Base-by-base conservation (phyloP, 768 basidiomycete species). In the Russula emetica region DNA sequence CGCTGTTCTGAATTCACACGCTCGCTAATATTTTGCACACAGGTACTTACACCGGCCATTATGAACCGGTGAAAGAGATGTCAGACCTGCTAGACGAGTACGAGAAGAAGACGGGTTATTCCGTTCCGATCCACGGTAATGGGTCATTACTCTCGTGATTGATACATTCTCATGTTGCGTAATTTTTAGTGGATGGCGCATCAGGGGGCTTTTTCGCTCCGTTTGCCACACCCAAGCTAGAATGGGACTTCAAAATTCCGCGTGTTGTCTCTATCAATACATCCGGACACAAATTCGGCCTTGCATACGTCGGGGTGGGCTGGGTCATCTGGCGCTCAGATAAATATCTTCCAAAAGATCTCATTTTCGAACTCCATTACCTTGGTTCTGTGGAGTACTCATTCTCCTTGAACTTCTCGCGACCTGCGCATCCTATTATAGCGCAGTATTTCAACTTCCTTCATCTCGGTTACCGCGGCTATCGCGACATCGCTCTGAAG, bases 11-110 rank as follows among this genome's bases (percentile, higher is more conserved):
- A 47, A 18, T 13, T 32, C 22, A 24, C 57, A 22, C 66, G 9
- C 56, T 45, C 22, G 44, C 30, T 67, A 28, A 64, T 36, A 0
- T 7, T 20, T 8, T 14, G 26, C n/a, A 55, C 24, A 30, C 47
- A 67, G 72, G 74, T 38, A 82, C 79, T 28, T 80, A 79, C 67
- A 83, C 83, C 7, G 83, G 80, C n/a, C 78, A 78, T 68, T 84
- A 80, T 70, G 94, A 96, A 70, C 85, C 88, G 14, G 94, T 97
- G 36, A 83, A 90, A 72, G 90, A 87, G 72, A 90, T 97, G 85
- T 78, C 88, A 1, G 85, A 86, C 47, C 79, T 90, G 11, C 77
- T 93, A 73, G 79, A 80, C 76, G 79, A 75, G 62, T 86, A 83
- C 69, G 80, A 86, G 72, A 71, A 55, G 22, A 69, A 74, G 64